phyloP scores from a whole-genome alignment of 495 filamentous ascomycete species.

The Annulohypoxylon moriforme region DNA sequence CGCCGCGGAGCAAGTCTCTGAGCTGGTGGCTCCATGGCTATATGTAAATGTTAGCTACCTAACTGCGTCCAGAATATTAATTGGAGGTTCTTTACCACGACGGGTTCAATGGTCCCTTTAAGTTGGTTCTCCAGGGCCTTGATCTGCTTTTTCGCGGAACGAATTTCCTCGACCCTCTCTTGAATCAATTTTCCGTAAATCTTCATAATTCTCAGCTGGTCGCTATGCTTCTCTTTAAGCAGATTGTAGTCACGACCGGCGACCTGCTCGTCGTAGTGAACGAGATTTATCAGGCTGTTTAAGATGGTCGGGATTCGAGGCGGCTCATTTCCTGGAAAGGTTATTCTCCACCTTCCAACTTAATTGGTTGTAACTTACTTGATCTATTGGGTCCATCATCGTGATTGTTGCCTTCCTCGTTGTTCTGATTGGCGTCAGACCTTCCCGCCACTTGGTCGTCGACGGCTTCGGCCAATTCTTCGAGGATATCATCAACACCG shows the following conservation, averaged over 20 bases:
- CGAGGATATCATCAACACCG: not conserved
- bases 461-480: not conserved
- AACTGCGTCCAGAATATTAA: not conserved
- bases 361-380: not conserved
- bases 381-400: not conserved
- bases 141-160: not conserved
- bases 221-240: not conserved
- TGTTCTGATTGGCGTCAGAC: not conserved
- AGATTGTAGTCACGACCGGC: not conserved
- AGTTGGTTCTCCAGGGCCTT: not conserved
- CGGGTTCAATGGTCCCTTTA: not conserved
- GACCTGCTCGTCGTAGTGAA: not conserved
- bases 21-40: conserved; percentile 30
- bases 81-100: not conserved
- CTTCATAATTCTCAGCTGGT: not conserved
- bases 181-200: not conserved
- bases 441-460: not conserved
- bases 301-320: not conserved
- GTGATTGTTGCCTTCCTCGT: not conserved
- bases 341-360: not conserved
- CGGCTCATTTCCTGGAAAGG: not conserved
- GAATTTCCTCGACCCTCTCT: not conserved
- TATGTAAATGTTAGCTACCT: not conserved
- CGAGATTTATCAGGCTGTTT: not conserved
- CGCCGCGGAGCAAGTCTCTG: not conserved